Base-by-base conservation (phyloP, 2,329 filamentous ascomycete species). In the Xylaria multiplex region DNA sequence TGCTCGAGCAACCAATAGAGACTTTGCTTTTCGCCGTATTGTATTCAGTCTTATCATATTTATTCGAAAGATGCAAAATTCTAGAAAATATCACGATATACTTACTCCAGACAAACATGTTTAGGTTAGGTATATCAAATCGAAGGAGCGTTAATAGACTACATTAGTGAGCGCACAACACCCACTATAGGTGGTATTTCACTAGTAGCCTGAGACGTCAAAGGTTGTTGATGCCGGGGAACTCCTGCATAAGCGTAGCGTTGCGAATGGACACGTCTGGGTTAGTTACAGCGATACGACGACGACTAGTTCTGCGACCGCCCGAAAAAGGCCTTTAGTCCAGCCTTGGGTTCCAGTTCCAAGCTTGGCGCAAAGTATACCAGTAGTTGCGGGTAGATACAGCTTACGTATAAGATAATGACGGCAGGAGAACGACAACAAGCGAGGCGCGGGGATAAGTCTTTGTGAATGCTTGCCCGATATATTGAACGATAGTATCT, bases 241-340 rank as follows among this genome's bases (percentile, higher is more conserved):
- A 48, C 40, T 30, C 24, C 42, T 56, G 32, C 46, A 62, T 52
- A 50, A 32, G 42, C 55, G 59, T 55, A 27, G 42, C 32, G 48
- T 45, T 62, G 16, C 53, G 43, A 32, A 45, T 22, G 46, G 54
- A 46, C 27, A 53, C 19, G 35, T 40, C 16, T 46, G 9, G 27
- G 24, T 43, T 35, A 49, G 24, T 43, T 24, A 42, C 37, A 35
- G 14, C 45, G 13, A 52, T 42, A 56, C 32, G 37, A 52, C 69
- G 66, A 65, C 63, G 70, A 73, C 68, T 69, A 66, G 66, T 66
- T 73, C 71, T 71, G 71, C 46, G 68, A 65, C 64, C 65, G 56
- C 68, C 71, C 70, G 69, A 71, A 67, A 53, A 63, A 63, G 70
- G 70, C 65, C 63, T 62, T 69, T 67, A 65, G 65, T 58, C 71